phyloP scores from a whole-genome alignment of 2,329 filamentous ascomycete genomes.

The Coleophoma eucalyptorum region DNA sequence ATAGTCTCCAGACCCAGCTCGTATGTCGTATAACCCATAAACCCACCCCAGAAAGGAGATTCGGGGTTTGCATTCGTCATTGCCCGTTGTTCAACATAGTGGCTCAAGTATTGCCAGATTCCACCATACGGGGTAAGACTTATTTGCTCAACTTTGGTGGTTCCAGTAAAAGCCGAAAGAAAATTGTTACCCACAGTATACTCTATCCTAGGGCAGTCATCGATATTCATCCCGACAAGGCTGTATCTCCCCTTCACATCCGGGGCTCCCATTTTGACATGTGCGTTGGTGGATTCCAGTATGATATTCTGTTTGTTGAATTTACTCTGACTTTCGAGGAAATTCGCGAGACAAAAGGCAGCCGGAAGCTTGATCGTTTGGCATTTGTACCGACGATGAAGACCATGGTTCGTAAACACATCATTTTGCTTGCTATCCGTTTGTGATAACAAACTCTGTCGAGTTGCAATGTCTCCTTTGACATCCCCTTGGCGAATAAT shows the following conservation, averaged over 20 bases:
- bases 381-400: conserved; percentile 32
- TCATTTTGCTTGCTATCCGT: background rate
- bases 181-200: conserved; percentile 46
- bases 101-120: conserved; percentile 26
- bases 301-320: conserved; percentile 43
- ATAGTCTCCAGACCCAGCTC: conserved; percentile 59
- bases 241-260: conserved; percentile 61
- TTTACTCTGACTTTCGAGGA: conserved; percentile 41
- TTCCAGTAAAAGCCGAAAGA: conserved; percentile 9
- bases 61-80: conserved; percentile 28
- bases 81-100: conserved; percentile 34
- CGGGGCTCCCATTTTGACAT: conserved; percentile 38
- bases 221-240: conserved; percentile 66
- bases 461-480: conserved; percentile 16
- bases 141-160: background rate
- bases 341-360: conserved; percentile 45
- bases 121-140: conserved; percentile 17
- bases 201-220: conserved; percentile 51
- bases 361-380: conserved; percentile 39
- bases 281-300: conserved; percentile 55
- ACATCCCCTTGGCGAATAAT: conserved; percentile 6
- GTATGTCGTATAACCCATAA: conserved; percentile 66
- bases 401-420: background rate
- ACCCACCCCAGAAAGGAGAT: conserved; percentile 66
- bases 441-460: conserved; percentile 21